phyloP scores from a whole-genome alignment of 2,329 filamentous ascomycete species.

The Neurospora sp. region DNA sequence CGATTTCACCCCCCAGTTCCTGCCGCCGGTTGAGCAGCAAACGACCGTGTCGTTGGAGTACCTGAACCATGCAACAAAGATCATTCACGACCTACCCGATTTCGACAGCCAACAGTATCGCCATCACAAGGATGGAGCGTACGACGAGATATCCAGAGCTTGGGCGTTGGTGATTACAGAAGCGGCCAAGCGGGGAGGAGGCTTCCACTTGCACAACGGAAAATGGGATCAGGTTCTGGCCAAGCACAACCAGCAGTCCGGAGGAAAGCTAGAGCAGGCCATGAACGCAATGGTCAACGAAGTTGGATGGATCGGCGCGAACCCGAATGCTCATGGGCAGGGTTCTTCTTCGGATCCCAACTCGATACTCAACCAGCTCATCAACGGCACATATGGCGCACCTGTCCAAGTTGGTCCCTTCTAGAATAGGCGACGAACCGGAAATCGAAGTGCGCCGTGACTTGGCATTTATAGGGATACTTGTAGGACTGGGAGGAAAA shows the following conservation, averaged over 20 bases:
- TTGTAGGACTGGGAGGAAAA: neutral
- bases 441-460: neutral
- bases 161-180: conserved; percentile 90
- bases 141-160: conserved; percentile 89
- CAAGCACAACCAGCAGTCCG: conserved; percentile 81
- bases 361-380: conserved; percentile 53
- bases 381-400: conserved; percentile 50
- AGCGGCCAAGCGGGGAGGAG: conserved; percentile 80
- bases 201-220: conserved; percentile 79
- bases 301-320: conserved; percentile 65
- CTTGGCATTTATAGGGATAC: conserved; percentile 3
- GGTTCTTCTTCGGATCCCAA: conserved; percentile 31
- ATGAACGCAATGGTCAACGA: conserved; percentile 66
- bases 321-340: conserved; percentile 18
- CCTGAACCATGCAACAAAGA: conserved; percentile 79
- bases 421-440: conserved; percentile 26
- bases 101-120: conserved; percentile 87
- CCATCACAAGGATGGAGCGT: conserved; percentile 88
- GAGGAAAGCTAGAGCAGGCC: conserved; percentile 70
- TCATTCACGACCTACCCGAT: conserved; percentile 81
- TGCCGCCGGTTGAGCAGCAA: conserved; percentile 83
- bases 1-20: conserved; percentile 92
- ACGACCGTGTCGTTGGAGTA: conserved; percentile 76
- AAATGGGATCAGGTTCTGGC: conserved; percentile 85
- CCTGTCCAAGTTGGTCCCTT: conserved; percentile 55